A percentile compares a stretch with the other conserved stretches of the same genome.
Evolutionary conservation across 148 eudicot genomes (phyloP).

Genomic region (Drosera capensis): DNA sequence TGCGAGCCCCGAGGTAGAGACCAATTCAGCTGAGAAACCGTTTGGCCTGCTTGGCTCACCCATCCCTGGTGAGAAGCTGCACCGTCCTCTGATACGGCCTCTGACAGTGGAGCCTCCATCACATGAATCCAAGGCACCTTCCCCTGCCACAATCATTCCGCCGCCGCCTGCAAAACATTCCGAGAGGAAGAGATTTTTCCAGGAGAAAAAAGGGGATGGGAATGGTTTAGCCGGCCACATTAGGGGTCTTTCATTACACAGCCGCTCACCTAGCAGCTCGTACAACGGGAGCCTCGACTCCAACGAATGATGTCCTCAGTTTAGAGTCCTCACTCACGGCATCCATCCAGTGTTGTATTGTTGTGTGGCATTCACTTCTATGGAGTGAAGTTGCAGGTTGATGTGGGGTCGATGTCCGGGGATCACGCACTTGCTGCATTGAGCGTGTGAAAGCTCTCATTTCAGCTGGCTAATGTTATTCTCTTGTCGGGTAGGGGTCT

Average conservation of each 20-base stretch:
- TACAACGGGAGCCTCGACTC: constrained; percentile 50
- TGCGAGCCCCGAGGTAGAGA: constrained; percentile 55
- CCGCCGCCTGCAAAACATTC: constrained; percentile 93
- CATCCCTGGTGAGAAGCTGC: constrained; percentile 25
- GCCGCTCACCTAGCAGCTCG: constrained; percentile 61
- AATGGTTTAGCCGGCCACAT: constrained; percentile 47
- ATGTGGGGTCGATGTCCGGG: too few relatives aligned
- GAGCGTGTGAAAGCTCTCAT: too few relatives aligned
- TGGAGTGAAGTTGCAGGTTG: too few relatives aligned
- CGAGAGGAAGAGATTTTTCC: constrained; percentile 85
- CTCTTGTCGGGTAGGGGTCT: too few relatives aligned
- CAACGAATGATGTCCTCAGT: constrained; percentile 52
- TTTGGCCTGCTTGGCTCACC: constrained; percentile 27
- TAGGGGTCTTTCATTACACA: constrained; percentile 71
- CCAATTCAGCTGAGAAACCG: constrained; percentile 22
- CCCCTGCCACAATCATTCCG: constrained; percentile 46
- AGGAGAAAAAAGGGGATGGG: constrained; percentile 61
- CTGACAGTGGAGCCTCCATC: constrained; percentile 19
- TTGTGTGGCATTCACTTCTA: too few relatives aligned
- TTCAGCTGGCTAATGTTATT: too few relatives aligned
- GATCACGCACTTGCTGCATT: too few relatives aligned
- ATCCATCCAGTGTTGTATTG: too few relatives aligned
- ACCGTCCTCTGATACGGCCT: constrained; percentile 65
- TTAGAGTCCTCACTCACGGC: too few relatives aligned
- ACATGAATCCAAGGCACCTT: constrained; percentile 16